A percentile compares a stretch with the other conserved stretches of the same genome.
Conservation (phyloP, 257 asterid species). For the Ilex aquifolium region DNA sequence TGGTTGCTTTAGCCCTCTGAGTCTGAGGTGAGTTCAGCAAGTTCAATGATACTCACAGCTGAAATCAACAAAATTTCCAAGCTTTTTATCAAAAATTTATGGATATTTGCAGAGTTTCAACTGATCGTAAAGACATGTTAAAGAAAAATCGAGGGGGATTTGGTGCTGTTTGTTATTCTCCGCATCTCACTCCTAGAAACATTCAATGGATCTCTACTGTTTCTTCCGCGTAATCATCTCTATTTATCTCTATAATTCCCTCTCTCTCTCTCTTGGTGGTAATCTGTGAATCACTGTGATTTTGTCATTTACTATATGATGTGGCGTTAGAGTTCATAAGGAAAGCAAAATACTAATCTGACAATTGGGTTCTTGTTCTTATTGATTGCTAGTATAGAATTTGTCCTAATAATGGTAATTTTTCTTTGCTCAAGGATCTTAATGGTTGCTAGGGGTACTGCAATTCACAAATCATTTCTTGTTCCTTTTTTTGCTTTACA, state of each 20-base stretch:
- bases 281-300: background rate
- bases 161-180: constrained; percentile 57
- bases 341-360: background rate
- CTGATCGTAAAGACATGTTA: constrained; percentile 18
- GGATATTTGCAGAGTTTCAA: constrained; percentile 26
- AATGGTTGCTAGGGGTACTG: constrained; percentile 77
- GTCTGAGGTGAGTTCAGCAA: background rate
- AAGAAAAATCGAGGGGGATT: constrained; percentile 29
- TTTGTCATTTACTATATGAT: background rate
- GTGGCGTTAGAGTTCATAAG: background rate
- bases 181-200: constrained; percentile 47
- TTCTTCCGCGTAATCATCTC: constrained; percentile 48
- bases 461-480: constrained; percentile 78
- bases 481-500: constrained; percentile 76
- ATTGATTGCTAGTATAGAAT: background rate
- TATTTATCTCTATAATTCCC: no score
- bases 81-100: no score
- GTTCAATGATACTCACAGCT: constrained; percentile 14
- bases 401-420: background rate
- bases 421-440: constrained; percentile 46
- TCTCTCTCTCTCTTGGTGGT: constrained; percentile 5
- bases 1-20: constrained; percentile 16
- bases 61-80: no score
- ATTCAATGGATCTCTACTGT: constrained; percentile 70
- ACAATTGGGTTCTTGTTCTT: background rate